Evolutionary conservation across 2,329 filamentous ascomycete genomes (phyloP).

Genomic region (Zymoseptoria ardabiliae): DNA sequence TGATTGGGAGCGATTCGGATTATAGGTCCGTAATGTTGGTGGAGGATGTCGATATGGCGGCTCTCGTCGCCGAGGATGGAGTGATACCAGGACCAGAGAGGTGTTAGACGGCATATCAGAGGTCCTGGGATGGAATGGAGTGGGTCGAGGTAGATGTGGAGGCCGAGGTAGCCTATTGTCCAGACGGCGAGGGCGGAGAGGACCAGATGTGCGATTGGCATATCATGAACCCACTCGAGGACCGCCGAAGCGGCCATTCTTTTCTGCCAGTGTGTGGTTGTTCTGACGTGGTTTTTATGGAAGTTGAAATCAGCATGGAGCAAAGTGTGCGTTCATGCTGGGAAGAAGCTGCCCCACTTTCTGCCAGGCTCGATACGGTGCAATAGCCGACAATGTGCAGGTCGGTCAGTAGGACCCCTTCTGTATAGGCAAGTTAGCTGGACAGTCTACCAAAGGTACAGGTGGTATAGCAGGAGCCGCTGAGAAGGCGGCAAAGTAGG

Average conservation of each 20-base stretch:
- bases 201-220: not conserved
- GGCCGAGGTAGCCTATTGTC: slow-evolving; percentile 12
- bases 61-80: slow-evolving; percentile 26
- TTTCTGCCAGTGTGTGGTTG: no score
- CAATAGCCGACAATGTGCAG: no score
- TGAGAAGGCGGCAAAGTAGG: no score
- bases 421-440: no score
- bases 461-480: no score
- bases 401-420: no score
- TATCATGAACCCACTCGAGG: not conserved
- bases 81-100: slow-evolving; percentile 23
- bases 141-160: slow-evolving; percentile 31
- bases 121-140: slow-evolving; percentile 19
- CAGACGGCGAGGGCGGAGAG: not conserved
- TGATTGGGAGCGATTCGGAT: slow-evolving; percentile 70
- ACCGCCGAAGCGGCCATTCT: not conserved
- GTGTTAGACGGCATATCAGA: slow-evolving; percentile 16
- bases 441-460: no score
- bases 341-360: no score
- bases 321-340: no score
- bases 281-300: no score
- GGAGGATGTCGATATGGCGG: slow-evolving; percentile 31
- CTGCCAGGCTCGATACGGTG: no score
- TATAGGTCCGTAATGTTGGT: slow-evolving; percentile 61
- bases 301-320: no score